phyloP scores from a whole-genome alignment of 495 filamentous ascomycete species.

The Podospora pseudocomata region DNA sequence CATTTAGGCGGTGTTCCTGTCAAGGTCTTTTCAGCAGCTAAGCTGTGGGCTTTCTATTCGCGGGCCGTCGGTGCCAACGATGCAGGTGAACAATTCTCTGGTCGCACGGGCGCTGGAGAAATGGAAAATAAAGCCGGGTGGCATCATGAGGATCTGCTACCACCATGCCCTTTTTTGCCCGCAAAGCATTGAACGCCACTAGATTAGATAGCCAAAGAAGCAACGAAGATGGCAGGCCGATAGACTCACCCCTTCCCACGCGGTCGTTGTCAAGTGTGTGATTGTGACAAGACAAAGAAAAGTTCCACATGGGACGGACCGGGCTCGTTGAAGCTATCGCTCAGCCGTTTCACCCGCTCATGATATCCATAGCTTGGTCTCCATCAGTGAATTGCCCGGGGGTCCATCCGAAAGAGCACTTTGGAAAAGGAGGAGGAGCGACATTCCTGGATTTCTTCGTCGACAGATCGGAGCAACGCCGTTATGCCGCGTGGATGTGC shows the following conservation, averaged over 20 bases:
- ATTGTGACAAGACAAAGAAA: background rate
- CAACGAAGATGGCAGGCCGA: background rate
- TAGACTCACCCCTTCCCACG: constrained; percentile 13
- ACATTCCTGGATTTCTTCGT: too few species aligned
- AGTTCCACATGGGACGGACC: constrained; percentile 7
- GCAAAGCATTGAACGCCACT: constrained; percentile 30
- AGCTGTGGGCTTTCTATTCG: constrained; percentile 1
- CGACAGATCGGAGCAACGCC: background rate
- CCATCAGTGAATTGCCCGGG: background rate
- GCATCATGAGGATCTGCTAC: constrained; percentile 24
- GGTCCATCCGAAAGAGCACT: too few species aligned
- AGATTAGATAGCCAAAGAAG: constrained; percentile 28
- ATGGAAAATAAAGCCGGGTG: constrained; percentile 8
- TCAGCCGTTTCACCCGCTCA: background rate
- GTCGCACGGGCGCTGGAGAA: constrained; percentile 7
- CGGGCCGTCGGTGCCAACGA: constrained; percentile 13
- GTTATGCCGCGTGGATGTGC: constrained; percentile 6
- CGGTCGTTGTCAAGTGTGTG: background rate
- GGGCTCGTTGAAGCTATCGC: background rate
- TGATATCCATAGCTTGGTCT: background rate
- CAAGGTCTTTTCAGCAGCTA: background rate
- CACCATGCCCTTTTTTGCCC: constrained; percentile 8
- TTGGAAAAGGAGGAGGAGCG: too few species aligned
- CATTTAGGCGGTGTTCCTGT: constrained; percentile 1
- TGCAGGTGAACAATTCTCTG: background rate